Evolutionary conservation across 805 yeast species (phyloP), one percentile per base, ranked within the genome.

Genomic region (Komagataella phaffii): DNA sequence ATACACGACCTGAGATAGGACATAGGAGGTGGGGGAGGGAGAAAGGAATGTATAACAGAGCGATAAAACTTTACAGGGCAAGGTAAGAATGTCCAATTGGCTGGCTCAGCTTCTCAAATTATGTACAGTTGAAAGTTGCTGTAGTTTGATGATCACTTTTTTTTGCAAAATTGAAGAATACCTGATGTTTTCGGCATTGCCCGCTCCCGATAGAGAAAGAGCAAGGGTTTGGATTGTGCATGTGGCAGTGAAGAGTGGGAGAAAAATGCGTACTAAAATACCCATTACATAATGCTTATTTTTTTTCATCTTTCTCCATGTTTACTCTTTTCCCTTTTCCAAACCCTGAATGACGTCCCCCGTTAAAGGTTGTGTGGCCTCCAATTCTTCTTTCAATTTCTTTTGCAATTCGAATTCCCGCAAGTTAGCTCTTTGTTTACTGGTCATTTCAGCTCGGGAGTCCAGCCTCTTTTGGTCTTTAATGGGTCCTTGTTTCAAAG

Each of bases 401-500:
- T 75, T 75, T 61, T 86, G 93, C 50, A 76, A 72, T 53, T 74
- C 77, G 61, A 85, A 88, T 55, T 86, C 95, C 48, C 71, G 65
- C 53, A 79, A 72, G 63, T 86, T 86, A 46, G 76, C 81, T 58
- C 66, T 67, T 55, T 72, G 73, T 56, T 72, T 74, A 6, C 60
- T 55, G 53, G 58, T 53, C 57, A 64, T 55, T 52, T 64, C 57
- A 76, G 47, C 70, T 74, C 48, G 73, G 73, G 54, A 83, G 64
- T 53, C 95, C 70, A 54, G 72, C 78, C 47, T 21, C 7, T 21
- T 24, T 2, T 89, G 88, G 63, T 88, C 96, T 59, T 85, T 85
- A 59, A 85, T 79, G 3, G 96, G 96, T 1, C 96, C 96, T 58
- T 79, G 86, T 59, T 84, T 82, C 48, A 87, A 69, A 2, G 84